phyloP scores from a whole-genome alignment of 768 basidiomycete genomes.

The Kwoniella newhampshirensis region DNA sequence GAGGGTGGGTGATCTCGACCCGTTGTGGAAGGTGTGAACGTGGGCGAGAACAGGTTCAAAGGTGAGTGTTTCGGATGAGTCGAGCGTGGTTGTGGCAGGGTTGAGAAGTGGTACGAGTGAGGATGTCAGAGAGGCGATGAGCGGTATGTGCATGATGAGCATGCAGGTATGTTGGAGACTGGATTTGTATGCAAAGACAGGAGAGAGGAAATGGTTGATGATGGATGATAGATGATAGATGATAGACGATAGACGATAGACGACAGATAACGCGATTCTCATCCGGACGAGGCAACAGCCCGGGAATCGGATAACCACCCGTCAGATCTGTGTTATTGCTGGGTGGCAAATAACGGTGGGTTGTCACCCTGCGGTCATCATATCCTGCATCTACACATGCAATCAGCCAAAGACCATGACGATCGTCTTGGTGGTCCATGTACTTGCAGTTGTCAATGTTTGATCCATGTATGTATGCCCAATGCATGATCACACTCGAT shows the following conservation, averaged over 20 bases:
- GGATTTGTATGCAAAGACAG: too few species aligned
- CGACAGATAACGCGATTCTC: too few species aligned
- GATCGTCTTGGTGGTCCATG: too few species aligned
- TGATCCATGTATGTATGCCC: too few species aligned
- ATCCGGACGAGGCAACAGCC: not conserved
- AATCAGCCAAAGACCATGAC: constrained; percentile 1
- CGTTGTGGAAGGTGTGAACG: constrained; percentile 25
- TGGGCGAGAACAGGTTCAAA: constrained; percentile 50
- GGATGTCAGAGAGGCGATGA: constrained; percentile 31
- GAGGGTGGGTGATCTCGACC: constrained; percentile 13
- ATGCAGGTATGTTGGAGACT: too few species aligned
- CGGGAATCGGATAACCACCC: constrained; percentile 3
- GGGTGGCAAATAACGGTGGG: constrained; percentile 13
- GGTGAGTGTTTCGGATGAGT: constrained; percentile 19
- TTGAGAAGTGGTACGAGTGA: constrained; percentile 30
- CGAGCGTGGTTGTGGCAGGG: constrained; percentile 8
- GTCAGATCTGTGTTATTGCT: not conserved
- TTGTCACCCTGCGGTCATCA: not conserved
- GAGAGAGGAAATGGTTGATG: not conserved
- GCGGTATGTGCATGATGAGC: constrained; percentile 45
- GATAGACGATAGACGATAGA: too few species aligned
- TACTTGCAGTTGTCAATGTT: too few species aligned
- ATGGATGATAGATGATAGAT: too few species aligned
- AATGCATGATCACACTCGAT: too few species aligned
- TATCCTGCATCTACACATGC: too few species aligned